These are phyloP conservation scores for Fusarium annulatum DNA, from an alignment of 2,329 filamentous ascomycete species.

Conservation along the genomic window DNA sequence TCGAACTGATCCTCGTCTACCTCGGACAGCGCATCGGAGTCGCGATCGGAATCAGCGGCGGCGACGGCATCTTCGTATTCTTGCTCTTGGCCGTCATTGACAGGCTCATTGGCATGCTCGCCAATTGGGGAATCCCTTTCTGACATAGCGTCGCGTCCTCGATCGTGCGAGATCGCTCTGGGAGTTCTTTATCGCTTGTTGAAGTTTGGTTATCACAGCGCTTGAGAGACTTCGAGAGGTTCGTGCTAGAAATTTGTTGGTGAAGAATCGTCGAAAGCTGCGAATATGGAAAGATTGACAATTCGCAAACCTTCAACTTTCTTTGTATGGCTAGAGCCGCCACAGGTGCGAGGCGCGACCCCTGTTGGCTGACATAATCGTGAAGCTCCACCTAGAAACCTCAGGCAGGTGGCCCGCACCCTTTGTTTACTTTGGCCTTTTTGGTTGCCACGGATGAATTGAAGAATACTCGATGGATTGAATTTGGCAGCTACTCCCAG, in stretches of 20 bases:
- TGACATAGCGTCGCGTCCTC: slow-evolving; percentile 53
- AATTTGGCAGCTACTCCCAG: slow-evolving; percentile 16
- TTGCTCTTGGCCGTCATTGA: slow-evolving; percentile 56
- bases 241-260: background rate
- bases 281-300: slow-evolving; percentile 2
- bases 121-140: slow-evolving; percentile 58
- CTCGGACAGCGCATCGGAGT: slow-evolving; percentile 72
- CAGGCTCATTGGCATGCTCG: slow-evolving; percentile 51
- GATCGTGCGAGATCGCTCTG: slow-evolving; percentile 11
- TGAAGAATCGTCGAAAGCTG: slow-evolving; percentile 1
- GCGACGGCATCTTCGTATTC: slow-evolving; percentile 46
- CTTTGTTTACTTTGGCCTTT: slow-evolving; percentile 50
- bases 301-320: slow-evolving; percentile 41
- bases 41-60: slow-evolving; percentile 62
- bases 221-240: background rate
- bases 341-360: slow-evolving; percentile 34
- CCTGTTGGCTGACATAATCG: slow-evolving; percentile 48
- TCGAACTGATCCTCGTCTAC: slow-evolving; percentile 77
- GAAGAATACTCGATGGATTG: slow-evolving; percentile 31
- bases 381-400: slow-evolving; percentile 12
- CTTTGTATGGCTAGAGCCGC: slow-evolving; percentile 36
- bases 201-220: background rate
- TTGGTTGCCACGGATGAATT: slow-evolving; percentile 42
- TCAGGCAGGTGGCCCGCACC: slow-evolving; percentile 37
- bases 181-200: background rate